Conservation (phyloP, 345 rosid species). For the Salix brachista region DNA sequence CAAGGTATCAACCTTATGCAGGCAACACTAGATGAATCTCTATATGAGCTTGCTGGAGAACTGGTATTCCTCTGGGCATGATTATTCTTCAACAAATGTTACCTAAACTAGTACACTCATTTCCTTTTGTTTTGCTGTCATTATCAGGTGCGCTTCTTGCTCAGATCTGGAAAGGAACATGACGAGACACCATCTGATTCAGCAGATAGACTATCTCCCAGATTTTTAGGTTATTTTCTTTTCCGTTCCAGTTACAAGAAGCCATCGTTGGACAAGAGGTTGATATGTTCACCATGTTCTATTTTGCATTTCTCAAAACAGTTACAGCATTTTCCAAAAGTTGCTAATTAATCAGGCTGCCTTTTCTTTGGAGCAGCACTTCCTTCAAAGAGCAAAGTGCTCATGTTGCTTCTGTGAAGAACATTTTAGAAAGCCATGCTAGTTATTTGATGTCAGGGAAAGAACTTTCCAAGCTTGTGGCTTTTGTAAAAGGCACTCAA, state of each 20-base stretch:
- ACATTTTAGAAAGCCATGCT: slow-evolving; percentile 90
- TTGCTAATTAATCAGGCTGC: slow-evolving; percentile 2
- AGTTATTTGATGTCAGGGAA: slow-evolving; percentile 94
- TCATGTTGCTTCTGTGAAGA: slow-evolving; percentile 83
- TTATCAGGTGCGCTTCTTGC: slow-evolving; percentile 85
- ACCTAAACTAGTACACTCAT: slow-evolving; percentile 5
- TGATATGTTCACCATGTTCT: slow-evolving; percentile 7
- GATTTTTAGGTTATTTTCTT: slow-evolving; percentile 79
- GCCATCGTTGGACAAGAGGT: slow-evolving; percentile 79
- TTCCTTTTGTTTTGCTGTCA: slow-evolving; percentile 9
- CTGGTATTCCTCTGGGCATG: slow-evolving; percentile 49
- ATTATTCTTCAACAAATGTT: slow-evolving; percentile 9
- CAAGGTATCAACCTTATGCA: slow-evolving; percentile 34
- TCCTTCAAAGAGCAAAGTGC: slow-evolving; percentile 87
- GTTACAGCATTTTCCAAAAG: background rate
- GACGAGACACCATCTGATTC: slow-evolving; percentile 74
- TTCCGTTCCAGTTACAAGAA: slow-evolving; percentile 72
- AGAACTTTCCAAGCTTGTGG: slow-evolving; percentile 96
- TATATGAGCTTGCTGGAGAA: slow-evolving; percentile 99
- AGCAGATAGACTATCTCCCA: slow-evolving; percentile 76
- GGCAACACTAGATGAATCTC: slow-evolving; percentile 95
- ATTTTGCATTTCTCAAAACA: slow-evolving; percentile 3
- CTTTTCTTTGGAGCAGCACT: slow-evolving; percentile 40
- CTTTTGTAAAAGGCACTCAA: slow-evolving; percentile 98
- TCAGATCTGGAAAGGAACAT: slow-evolving; percentile 94